A percentile compares a stretch with the other conserved stretches of the same genome.
phyloP scores from a whole-genome alignment of 345 rosid species.

The Populus euphratica region DNA sequence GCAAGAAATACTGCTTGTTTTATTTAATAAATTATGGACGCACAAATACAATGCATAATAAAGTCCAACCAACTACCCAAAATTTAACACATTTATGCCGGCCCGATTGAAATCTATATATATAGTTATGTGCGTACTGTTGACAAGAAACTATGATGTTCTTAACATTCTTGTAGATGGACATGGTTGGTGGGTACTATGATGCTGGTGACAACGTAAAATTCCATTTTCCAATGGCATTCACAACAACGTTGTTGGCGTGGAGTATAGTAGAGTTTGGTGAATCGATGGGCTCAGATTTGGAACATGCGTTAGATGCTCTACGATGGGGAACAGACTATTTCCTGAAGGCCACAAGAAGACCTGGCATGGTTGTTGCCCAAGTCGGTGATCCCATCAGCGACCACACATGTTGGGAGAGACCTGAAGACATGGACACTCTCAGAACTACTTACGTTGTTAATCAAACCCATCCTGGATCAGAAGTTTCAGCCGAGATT shows the following conservation, averaged over 20 bases:
- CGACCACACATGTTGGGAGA: conserved; percentile 27
- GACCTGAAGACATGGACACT: conserved; percentile 33
- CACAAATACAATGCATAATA: no score
- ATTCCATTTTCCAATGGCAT: conserved; percentile 29
- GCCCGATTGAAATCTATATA: no score
- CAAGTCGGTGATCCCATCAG: conserved; percentile 21
- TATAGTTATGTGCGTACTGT: no score
- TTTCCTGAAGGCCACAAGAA: conserved; percentile 21
- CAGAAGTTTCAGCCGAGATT: conserved; percentile 20
- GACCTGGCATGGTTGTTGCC: conserved; percentile 15
- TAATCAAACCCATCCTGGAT: conserved; percentile 16
- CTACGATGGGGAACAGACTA: conserved; percentile 24
- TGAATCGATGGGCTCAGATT: conserved; percentile 15
- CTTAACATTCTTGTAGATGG: conserved; percentile 1
- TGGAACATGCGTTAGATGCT: conserved; percentile 7
- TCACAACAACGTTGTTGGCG: conserved; percentile 20
- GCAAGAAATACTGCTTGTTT: no score
- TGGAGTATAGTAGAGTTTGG: conserved; percentile 24
- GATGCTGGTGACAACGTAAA: conserved; percentile 30
- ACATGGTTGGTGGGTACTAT: conserved; percentile 26
- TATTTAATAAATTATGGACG: no score
- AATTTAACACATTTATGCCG: no score
- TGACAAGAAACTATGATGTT: no score
- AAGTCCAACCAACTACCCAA: no score
- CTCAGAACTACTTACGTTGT: conserved; percentile 18